Base-by-base conservation (phyloP, 2,329 filamentous ascomycete species). In the Penicillium sp. region DNA sequence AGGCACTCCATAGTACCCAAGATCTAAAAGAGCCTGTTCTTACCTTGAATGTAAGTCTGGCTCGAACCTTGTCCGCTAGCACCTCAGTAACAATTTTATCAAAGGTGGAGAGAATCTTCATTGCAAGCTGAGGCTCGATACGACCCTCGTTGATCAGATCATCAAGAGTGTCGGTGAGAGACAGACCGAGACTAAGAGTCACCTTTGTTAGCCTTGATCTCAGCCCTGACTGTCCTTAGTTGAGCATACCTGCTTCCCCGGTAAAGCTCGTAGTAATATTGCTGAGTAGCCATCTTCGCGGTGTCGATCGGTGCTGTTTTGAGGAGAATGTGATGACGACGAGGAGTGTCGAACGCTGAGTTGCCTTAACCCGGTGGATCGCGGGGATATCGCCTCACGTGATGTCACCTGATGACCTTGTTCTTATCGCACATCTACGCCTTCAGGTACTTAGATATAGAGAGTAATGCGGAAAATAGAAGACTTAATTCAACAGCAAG, bases 31-130 rank as follows among this genome's bases (percentile, higher is more conserved):
- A 39, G 1, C 16, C 10, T 42, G n/a, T 42, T 27, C 23, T 13
- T 80, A 96, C 93, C 90, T 99, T 99, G 83, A 99, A 99, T 3
- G 88, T 91, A 74, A 98, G 79, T 50, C 93, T 87, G 25, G 91
- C 87, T 79, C 96, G 96, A 67, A 99, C 95, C 73, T 91, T 95
- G 55, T 96, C 93, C 60, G 92, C 90, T 37, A 99, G 81, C 21
- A 93, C 90, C 70, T 97, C 92, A 16, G 95, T 91, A 54, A 99
- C 92, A 45, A 91, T 89, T 69, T 92, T 89, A 78, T 99, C 95
- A 76, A 98, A 99, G 79, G 96, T 96, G 67, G 88, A 87, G 60
- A 99, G 85, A 63, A 99, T 96, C 84, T 96, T 96, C 92, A 99
- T 98, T 50, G 95, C 95, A 45, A 99, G 86, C 80, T 99, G 95